phyloP scores from a whole-genome alignment of 1,139 yeast genomes.

The Blastobotrys indianensis region DNA sequence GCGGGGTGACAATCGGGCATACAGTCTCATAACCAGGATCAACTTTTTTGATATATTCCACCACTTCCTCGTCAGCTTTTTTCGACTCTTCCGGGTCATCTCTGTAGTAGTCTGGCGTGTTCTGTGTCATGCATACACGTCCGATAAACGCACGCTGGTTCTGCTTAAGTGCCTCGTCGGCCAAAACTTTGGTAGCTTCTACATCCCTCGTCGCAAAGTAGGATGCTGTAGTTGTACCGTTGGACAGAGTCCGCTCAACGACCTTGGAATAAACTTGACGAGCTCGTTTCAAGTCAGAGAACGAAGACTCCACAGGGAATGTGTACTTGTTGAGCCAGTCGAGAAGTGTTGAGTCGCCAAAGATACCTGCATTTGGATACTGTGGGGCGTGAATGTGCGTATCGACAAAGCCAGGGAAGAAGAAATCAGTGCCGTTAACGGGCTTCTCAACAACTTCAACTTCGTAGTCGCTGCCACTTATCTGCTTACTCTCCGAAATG shows the following conservation, averaged over 20 bases:
- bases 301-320: conserved; percentile 73
- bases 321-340: conserved; percentile 88
- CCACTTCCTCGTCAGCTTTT: conserved; percentile 50
- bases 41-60: conserved; percentile 47
- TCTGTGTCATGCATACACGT: conserved; percentile 83
- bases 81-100: conserved; percentile 50
- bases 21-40: conserved; percentile 50
- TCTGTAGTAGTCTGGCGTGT: conserved; percentile 61
- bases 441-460: conserved; percentile 8
- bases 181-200: conserved; percentile 67
- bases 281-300: conserved; percentile 50
- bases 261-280: conserved; percentile 56
- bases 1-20: conserved; percentile 78
- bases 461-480: conserved; percentile 14
- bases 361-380: conserved; percentile 89
- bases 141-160: conserved; percentile 93
- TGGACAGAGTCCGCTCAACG: conserved; percentile 56
- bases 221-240: conserved; percentile 90
- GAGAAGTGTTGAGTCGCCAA: conserved; percentile 75
- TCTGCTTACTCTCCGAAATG: conserved; percentile 21
- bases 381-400: conserved; percentile 97
- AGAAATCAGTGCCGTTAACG: conserved; percentile 39
- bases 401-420: conserved; percentile 89
- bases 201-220: conserved; percentile 87
- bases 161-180: conserved; percentile 54